phyloP scores from a whole-genome alignment of 2,329 filamentous ascomycete species.

The Arthroderma uncinatum region DNA sequence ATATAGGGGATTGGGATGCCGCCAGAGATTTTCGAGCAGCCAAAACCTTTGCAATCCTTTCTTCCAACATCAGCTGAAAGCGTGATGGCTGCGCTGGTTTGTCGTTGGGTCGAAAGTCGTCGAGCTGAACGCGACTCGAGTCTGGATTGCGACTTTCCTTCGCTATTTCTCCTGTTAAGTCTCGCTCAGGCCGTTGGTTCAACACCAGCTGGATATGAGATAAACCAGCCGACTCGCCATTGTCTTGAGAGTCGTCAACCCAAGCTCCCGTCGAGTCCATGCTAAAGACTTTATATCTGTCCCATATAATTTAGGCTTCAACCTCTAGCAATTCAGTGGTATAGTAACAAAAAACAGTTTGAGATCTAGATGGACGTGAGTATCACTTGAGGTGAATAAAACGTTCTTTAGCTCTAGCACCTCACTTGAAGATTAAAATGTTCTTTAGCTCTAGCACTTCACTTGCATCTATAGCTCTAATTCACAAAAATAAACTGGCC shows the following conservation, averaged over 20 bases:
- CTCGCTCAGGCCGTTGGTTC: background rate
- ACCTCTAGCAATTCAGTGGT: too few species aligned
- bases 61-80: background rate
- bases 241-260: background rate
- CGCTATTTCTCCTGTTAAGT: background rate
- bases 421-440: too few species aligned
- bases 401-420: too few species aligned
- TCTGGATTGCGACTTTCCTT: background rate
- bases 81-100: background rate
- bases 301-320: too few species aligned
- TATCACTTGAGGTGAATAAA: too few species aligned
- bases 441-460: too few species aligned
- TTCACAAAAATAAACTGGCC: background rate
- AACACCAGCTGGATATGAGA: background rate
- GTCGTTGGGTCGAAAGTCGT: background rate
- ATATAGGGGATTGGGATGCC: background rate
- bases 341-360: too few species aligned
- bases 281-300: background rate
- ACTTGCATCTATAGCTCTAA: too few species aligned
- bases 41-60: background rate
- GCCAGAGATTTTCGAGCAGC: background rate
- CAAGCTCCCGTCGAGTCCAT: background rate
- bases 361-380: too few species aligned
- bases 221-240: background rate
- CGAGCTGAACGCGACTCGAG: background rate